phyloP scores from a whole-genome alignment of 1,139 yeast species.

The Meyerozyma sp. region DNA sequence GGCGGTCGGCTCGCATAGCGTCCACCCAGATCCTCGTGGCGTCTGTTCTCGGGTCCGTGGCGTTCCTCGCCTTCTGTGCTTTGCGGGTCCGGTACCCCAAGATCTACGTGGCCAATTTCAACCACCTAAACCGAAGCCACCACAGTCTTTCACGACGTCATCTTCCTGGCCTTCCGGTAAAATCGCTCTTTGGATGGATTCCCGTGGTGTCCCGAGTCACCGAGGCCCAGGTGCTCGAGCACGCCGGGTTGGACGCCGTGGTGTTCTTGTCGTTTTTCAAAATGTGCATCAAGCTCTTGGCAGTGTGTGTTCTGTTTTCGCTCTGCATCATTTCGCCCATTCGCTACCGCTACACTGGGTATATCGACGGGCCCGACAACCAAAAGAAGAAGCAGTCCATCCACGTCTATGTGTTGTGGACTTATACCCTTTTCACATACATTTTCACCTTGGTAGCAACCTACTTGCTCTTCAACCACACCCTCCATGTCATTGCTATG shows the following conservation, averaged over 20 bases:
- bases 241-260: constrained; percentile 92
- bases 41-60: constrained; percentile 53
- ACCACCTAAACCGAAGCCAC: constrained; percentile 35
- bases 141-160: constrained; percentile 39
- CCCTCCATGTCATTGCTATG: constrained; percentile 64
- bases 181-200: constrained; percentile 74
- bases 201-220: constrained; percentile 55
- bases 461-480: constrained; percentile 58
- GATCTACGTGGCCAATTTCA: constrained; percentile 59
- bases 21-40: constrained; percentile 59
- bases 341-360: constrained; percentile 65
- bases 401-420: constrained; percentile 16
- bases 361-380: constrained; percentile 35
- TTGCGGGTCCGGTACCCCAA: constrained; percentile 64
- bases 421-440: constrained; percentile 84
- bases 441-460: constrained; percentile 70
- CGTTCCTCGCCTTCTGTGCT: constrained; percentile 59
- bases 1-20: constrained; percentile 22
- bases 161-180: constrained; percentile 31
- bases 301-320: constrained; percentile 57
- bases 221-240: constrained; percentile 75
- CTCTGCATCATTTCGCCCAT: constrained; percentile 67
- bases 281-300: constrained; percentile 63
- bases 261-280: constrained; percentile 79
- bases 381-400: not conserved